A percentile compares a stretch with the other conserved stretches of the same genome.
Evolutionary conservation across 441 rosid genomes (phyloP).

Genomic region (Populus hybrid): DNA sequence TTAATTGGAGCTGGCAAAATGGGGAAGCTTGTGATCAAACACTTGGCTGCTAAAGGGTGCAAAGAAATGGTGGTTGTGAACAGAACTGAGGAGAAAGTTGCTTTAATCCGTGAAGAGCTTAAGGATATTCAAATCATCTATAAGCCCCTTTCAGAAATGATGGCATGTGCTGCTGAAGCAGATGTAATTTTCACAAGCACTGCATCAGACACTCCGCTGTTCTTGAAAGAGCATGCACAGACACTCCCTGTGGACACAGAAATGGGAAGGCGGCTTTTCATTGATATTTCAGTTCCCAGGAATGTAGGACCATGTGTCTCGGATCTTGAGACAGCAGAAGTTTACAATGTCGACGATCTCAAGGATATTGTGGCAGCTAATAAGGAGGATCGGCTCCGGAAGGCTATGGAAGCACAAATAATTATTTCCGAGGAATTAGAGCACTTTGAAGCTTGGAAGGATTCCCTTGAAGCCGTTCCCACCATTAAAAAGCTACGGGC

Average conservation of each 20-base stretch:
- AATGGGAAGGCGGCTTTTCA: conserved; percentile 54
- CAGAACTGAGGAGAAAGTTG: conserved; percentile 58
- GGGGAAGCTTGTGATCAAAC: conserved; percentile 69
- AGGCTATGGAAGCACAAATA: conserved; percentile 76
- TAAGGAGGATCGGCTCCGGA: conserved; percentile 70
- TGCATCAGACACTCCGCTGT: conserved; percentile 66
- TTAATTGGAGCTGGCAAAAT: conserved; percentile 83
- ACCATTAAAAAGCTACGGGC: conserved; percentile 77
- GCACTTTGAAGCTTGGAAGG: conserved; percentile 80
- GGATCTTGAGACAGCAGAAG: conserved; percentile 46
- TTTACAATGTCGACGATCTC: conserved; percentile 83
- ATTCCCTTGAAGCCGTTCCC: conserved; percentile 75
- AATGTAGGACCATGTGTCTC: conserved; percentile 67
- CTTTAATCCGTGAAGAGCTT: conserved; percentile 53
- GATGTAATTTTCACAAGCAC: conserved; percentile 79
- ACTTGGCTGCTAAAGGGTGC: conserved; percentile 64
- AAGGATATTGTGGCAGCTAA: conserved; percentile 86
- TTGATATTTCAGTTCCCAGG: conserved; percentile 83
- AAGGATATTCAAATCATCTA: conserved; percentile 54
- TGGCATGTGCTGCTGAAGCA: conserved; percentile 60
- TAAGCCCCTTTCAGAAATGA: conserved; percentile 56
- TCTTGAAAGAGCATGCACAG: conserved; percentile 56
- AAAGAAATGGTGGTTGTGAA: conserved; percentile 64
- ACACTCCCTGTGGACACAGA: conserved; percentile 39
- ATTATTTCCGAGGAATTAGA: conserved; percentile 66